Conservation (phyloP, 108 stramenopile species). For the Fragilaria radians region DNA sequence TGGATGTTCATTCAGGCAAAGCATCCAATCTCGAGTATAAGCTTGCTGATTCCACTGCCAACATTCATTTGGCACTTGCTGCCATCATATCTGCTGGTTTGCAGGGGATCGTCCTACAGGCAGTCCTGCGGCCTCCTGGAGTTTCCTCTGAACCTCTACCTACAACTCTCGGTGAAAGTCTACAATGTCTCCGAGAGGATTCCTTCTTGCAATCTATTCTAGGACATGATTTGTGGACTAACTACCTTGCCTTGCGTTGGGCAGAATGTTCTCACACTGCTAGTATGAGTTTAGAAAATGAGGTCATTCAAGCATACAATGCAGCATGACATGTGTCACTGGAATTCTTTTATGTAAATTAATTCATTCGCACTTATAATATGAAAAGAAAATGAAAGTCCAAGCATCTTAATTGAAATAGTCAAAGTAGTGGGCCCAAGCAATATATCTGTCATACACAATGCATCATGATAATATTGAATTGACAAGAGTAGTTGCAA, state of each 20-base stretch:
- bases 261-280: slow-evolving; percentile 21
- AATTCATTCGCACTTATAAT: no score
- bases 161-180: slow-evolving; percentile 32
- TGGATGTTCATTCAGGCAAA: slow-evolving; percentile 11
- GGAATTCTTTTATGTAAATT: no score
- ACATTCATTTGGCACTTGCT: slow-evolving; percentile 64
- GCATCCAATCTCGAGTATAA: slow-evolving; percentile 72
- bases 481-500: no score
- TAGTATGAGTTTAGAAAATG: slow-evolving; percentile 36
- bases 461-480: no score
- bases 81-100: slow-evolving; percentile 55
- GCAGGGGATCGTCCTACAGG: slow-evolving; percentile 39
- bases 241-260: slow-evolving; percentile 47
- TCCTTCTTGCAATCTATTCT: slow-evolving; percentile 29
- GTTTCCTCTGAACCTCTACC: slow-evolving; percentile 25
- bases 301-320: slow-evolving; percentile 19
- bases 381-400: no score
- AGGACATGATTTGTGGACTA: slow-evolving; percentile 37
- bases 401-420: no score
- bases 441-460: no score
- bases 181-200: slow-evolving; percentile 42
- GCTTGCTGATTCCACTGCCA: slow-evolving; percentile 56
- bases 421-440: no score
- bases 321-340: neutral
- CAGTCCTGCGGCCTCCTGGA: slow-evolving; percentile 34